phyloP scores from a whole-genome alignment of 1,284 basidiomycete species.

The Somion occarium region DNA sequence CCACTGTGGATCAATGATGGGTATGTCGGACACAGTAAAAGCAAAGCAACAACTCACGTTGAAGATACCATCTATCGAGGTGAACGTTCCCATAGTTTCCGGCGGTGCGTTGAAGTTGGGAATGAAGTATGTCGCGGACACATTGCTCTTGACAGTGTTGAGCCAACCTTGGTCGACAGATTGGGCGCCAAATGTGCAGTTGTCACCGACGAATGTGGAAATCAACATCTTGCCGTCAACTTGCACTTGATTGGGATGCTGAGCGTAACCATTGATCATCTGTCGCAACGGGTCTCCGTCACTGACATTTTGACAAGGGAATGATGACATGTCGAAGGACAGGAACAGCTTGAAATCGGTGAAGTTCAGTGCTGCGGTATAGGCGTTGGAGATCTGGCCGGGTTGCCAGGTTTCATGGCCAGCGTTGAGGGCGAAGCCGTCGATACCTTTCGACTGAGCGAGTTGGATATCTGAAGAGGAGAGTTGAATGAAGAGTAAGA shows the following conservation, averaged over 20 bases:
- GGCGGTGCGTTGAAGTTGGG: slow-evolving; percentile 35
- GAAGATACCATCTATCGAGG: slow-evolving; percentile 32
- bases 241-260: slow-evolving; percentile 38
- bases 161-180: slow-evolving; percentile 29
- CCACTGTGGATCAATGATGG: slow-evolving; percentile 1
- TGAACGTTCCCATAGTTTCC: slow-evolving; percentile 18
- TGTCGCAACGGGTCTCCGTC: slow-evolving; percentile 35
- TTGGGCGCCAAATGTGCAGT: slow-evolving; percentile 41
- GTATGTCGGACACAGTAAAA: neutral
- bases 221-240: slow-evolving; percentile 40
- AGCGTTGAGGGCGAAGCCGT: slow-evolving; percentile 41
- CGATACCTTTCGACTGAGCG: slow-evolving; percentile 35
- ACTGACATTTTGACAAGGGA: slow-evolving; percentile 33
- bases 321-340: slow-evolving; percentile 51
- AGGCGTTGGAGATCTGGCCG: slow-evolving; percentile 43
- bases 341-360: slow-evolving; percentile 50
- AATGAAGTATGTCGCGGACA: slow-evolving; percentile 29
- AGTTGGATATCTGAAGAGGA: slow-evolving; percentile 30
- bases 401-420: slow-evolving; percentile 47
- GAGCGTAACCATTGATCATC: slow-evolving; percentile 37
- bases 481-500: neutral
- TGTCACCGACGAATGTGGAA: slow-evolving; percentile 51
- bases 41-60: slow-evolving; percentile 24
- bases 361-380: slow-evolving; percentile 16
- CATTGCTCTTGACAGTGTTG: slow-evolving; percentile 23